phyloP scores from a whole-genome alignment of 2,329 filamentous ascomycete species.

The Microascus cirrosus region DNA sequence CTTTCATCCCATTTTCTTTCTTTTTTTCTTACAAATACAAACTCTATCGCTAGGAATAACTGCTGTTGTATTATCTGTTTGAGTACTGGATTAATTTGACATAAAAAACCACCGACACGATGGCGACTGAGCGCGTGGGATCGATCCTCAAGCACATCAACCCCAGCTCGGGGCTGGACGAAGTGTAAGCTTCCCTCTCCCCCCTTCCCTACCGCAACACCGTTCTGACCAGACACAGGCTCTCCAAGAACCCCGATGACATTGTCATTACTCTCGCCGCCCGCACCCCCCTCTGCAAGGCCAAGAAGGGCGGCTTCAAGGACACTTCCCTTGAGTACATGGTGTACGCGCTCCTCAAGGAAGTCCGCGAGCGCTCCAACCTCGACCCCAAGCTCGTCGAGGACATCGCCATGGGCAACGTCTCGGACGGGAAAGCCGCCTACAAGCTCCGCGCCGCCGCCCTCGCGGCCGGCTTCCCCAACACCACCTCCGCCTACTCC shows the following conservation, averaged over 20 bases:
- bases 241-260: conserved; percentile 88
- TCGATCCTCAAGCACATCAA: conserved; percentile 81
- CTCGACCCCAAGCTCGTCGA: conserved; percentile 73
- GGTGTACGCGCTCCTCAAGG: conserved; percentile 70
- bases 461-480: conserved; percentile 86
- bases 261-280: conserved; percentile 90
- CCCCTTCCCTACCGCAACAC: not conserved
- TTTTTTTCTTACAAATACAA: not conserved
- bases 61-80: not conserved
- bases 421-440: conserved; percentile 73
- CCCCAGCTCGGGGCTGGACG: conserved; percentile 58
- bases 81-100: not conserved
- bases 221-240: conserved; percentile 35
- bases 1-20: not conserved
- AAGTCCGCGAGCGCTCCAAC: conserved; percentile 59
- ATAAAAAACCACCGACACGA: conserved; percentile 24
- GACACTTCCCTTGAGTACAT: conserved; percentile 85
- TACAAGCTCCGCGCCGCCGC: conserved; percentile 85
- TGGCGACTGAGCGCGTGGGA: conserved; percentile 77
- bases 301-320: conserved; percentile 86
- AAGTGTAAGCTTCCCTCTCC: conserved; percentile 52
- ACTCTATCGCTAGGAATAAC: not conserved
- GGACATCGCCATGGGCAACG: conserved; percentile 89
- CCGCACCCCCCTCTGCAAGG: conserved; percentile 83
- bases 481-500: conserved; percentile 70